Percentiles rank a stretch among this genome's conserved stretches.
Evolutionary conservation across 805 yeast species (phyloP).

Genomic region (Cyberlindnera euphorbiiphila): DNA sequence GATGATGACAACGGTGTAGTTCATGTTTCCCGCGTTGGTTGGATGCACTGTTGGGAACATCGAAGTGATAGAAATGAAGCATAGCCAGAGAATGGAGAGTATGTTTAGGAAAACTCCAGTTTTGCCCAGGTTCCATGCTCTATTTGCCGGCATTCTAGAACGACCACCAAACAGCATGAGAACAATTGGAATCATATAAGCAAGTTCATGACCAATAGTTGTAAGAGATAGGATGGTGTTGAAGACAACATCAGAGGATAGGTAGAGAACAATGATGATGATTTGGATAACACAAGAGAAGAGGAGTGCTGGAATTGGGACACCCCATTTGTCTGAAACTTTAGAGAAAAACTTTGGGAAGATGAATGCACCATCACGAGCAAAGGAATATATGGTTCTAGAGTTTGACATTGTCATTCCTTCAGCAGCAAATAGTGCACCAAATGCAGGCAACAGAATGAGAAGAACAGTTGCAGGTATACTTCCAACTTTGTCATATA

Average conservation of each 20-base stretch:
- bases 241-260: conserved; percentile 31
- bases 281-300: conserved; percentile 27
- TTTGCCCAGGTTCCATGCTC: conserved; percentile 27
- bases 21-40: conserved; percentile 26
- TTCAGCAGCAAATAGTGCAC: conserved; percentile 27
- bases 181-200: conserved; percentile 31
- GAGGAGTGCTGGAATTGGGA: conserved; percentile 29
- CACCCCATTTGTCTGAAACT: conserved; percentile 26
- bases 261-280: conserved; percentile 29
- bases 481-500: conserved; percentile 26
- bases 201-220: conserved; percentile 31
- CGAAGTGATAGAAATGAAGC: conserved; percentile 24
- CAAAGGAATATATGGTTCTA: conserved; percentile 34
- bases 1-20: conserved; percentile 27
- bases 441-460: conserved; percentile 24
- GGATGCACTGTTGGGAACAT: conserved; percentile 27
- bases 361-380: conserved; percentile 34
- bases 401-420: conserved; percentile 32
- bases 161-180: conserved; percentile 27
- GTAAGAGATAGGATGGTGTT: conserved; percentile 32
- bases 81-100: conserved; percentile 23
- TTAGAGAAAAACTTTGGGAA: conserved; percentile 30
- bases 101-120: conserved; percentile 21
- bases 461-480: conserved; percentile 29
- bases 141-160: conserved; percentile 19